Conservation (phyloP, 106 monocot species). For the Xerophyta viscosa region DNA sequence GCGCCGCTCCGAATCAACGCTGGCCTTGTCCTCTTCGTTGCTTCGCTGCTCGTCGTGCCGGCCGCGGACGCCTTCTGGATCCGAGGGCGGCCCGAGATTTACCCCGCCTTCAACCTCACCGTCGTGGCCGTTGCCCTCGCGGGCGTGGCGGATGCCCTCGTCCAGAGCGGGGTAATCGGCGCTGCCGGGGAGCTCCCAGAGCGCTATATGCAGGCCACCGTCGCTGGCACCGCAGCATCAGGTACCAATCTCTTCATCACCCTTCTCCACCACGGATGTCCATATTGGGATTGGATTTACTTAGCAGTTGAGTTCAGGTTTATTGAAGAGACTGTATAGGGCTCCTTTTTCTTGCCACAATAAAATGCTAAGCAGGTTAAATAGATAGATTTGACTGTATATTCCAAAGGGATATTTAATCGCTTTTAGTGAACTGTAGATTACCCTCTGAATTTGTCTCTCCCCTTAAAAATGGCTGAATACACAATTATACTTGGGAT, state of each 20-base stretch:
- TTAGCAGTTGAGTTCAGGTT: too few relatives aligned
- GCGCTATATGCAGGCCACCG: conserved; percentile 35
- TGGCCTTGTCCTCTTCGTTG: conserved; percentile 20
- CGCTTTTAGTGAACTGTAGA: too few relatives aligned
- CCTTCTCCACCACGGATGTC: too few relatives aligned
- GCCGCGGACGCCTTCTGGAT: conserved; percentile 16
- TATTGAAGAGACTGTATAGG: too few relatives aligned
- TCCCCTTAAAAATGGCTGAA: too few relatives aligned
- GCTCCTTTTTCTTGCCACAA: too few relatives aligned
- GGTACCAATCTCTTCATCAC: conserved; percentile 5
- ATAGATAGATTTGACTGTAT: too few relatives aligned
- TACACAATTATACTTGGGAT: too few relatives aligned
- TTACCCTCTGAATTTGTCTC: too few relatives aligned
- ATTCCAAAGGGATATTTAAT: too few relatives aligned
- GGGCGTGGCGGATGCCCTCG: conserved; percentile 28
- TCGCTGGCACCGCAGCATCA: conserved; percentile 29
- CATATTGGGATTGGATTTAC: too few relatives aligned
- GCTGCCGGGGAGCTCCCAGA: conserved; percentile 31
- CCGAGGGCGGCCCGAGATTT: conserved; percentile 13
- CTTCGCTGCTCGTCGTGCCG: conserved; percentile 16
- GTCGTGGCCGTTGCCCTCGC: conserved; percentile 12
- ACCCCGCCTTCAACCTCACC: conserved; percentile 11
- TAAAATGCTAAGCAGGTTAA: too few relatives aligned
- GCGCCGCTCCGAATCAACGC: conserved; percentile 19
- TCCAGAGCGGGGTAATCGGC: conserved; percentile 25